Conservation (phyloP, 2,329 filamentous ascomycete genomes). For the Calonectria hongkongensis region DNA sequence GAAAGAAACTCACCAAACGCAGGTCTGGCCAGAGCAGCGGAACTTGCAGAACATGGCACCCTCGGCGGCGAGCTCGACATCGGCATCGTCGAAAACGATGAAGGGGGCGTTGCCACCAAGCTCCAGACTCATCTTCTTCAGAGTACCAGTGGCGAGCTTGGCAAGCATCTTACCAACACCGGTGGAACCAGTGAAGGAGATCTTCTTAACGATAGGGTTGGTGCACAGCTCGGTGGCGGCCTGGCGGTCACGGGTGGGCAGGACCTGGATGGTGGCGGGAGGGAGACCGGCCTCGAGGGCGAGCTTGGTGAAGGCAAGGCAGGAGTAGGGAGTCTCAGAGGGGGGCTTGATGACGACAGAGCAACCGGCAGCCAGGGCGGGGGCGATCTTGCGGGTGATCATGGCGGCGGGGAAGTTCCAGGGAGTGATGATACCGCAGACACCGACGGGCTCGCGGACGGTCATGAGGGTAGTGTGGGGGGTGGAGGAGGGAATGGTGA, state of each 20-base stretch:
- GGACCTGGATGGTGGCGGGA: constrained; percentile 53
- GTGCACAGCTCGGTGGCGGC: constrained; percentile 57
- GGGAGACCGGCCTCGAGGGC: constrained; percentile 84
- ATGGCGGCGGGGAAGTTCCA: constrained; percentile 57
- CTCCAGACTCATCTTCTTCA: constrained; percentile 82
- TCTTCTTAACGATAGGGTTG: constrained; percentile 66
- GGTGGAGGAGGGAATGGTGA: constrained; percentile 74
- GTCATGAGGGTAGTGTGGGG: constrained; percentile 80
- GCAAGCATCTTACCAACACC: constrained; percentile 78
- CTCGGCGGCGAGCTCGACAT: constrained; percentile 75
- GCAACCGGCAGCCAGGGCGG: constrained; percentile 83
- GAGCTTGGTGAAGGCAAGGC: constrained; percentile 81
- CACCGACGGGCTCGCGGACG: constrained; percentile 72
- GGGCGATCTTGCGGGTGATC: constrained; percentile 64
- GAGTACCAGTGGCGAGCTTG: constrained; percentile 74
- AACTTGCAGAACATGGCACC: constrained; percentile 68
- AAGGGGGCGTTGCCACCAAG: constrained; percentile 81
- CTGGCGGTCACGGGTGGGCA: constrained; percentile 55
- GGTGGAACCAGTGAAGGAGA: constrained; percentile 82
- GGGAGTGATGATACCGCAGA: constrained; percentile 68
- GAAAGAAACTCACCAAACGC: constrained; percentile 68
- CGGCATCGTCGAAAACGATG: constrained; percentile 80
- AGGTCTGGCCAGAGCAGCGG: constrained; percentile 76
- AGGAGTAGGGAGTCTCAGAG: constrained; percentile 84
- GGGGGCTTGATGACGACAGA: constrained; percentile 85